Conservation (phyloP, 2,329 filamentous ascomycete species). For the Phialophora tarda region DNA sequence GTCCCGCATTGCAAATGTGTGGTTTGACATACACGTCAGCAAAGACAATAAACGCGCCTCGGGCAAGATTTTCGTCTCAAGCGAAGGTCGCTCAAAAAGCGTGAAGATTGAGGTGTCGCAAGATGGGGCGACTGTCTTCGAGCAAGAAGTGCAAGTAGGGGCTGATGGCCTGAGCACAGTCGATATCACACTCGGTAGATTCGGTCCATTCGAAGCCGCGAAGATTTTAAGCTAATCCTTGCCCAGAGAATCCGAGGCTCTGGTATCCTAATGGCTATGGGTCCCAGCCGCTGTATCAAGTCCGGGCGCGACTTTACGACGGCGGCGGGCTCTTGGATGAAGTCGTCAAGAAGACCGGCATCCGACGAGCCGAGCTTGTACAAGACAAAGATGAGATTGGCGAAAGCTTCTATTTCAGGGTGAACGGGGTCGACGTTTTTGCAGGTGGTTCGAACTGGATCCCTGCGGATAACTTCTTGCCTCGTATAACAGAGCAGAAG, state of each 20-base stretch:
- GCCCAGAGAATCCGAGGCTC: neutral
- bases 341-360: conserved; percentile 46
- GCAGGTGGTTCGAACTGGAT: conserved; percentile 71
- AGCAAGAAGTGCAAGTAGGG: conserved; percentile 26
- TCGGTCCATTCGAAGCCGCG: neutral
- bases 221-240: neutral
- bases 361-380: conserved; percentile 57
- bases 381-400: conserved; percentile 57
- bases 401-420: conserved; percentile 67
- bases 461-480: conserved; percentile 65
- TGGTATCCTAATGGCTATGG: neutral
- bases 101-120: conserved; percentile 41
- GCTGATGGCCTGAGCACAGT: neutral
- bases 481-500: conserved; percentile 57
- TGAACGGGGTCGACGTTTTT: conserved; percentile 71
- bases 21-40: conserved; percentile 1
- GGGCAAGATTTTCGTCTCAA: conserved; percentile 48
- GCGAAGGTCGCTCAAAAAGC: conserved; percentile 44
- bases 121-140: neutral
- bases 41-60: neutral
- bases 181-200: neutral
- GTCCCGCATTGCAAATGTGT: conserved; percentile 52
- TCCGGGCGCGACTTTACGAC: conserved; percentile 43
- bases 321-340: neutral
- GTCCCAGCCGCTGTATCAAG: neutral